Conservation (phyloP, 495 filamentous ascomycete species). For the Penicillium tannophilum region DNA sequence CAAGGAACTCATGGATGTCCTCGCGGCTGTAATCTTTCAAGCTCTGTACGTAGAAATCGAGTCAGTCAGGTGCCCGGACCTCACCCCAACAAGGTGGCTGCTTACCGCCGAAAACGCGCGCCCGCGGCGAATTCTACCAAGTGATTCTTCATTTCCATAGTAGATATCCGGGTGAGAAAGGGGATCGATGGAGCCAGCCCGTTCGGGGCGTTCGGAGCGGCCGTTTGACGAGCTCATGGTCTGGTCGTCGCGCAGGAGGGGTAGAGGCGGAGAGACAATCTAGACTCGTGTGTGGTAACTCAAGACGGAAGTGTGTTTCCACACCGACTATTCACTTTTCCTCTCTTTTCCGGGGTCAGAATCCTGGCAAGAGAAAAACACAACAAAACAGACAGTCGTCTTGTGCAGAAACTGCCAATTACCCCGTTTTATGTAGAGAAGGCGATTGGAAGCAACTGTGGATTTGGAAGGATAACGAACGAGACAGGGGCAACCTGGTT, state of each 20-base stretch:
- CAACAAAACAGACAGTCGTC: neutral
- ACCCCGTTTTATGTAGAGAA: slow-evolving; percentile 1
- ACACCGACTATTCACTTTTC: slow-evolving; percentile 25
- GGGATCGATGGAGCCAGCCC: slow-evolving; percentile 44
- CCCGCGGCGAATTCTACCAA: slow-evolving; percentile 37
- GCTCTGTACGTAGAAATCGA: slow-evolving; percentile 28
- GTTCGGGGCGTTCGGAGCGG: slow-evolving; percentile 15
- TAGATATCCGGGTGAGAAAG: slow-evolving; percentile 52
- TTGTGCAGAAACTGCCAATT: neutral
- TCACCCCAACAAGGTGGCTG: slow-evolving; percentile 22
- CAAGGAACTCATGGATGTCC: slow-evolving; percentile 39
- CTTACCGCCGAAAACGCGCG: slow-evolving; percentile 53
- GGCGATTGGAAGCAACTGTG: neutral
- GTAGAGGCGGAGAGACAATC: slow-evolving; percentile 6
- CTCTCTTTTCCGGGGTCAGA: neutral
- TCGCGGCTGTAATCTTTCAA: slow-evolving; percentile 40
- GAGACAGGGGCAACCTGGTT: slow-evolving; percentile 10
- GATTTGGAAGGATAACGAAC: neutral
- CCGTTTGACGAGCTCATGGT: slow-evolving; percentile 41
- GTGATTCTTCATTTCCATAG: slow-evolving; percentile 48
- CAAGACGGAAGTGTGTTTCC: slow-evolving; percentile 18
- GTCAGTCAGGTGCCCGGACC: slow-evolving; percentile 16
- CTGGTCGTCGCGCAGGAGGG: slow-evolving; percentile 2
- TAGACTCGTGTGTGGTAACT: slow-evolving; percentile 27
- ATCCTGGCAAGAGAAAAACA: neutral